Base-by-base conservation (phyloP, 2,329 filamentous ascomycete species). In the Colletotrichum costaricense region DNA sequence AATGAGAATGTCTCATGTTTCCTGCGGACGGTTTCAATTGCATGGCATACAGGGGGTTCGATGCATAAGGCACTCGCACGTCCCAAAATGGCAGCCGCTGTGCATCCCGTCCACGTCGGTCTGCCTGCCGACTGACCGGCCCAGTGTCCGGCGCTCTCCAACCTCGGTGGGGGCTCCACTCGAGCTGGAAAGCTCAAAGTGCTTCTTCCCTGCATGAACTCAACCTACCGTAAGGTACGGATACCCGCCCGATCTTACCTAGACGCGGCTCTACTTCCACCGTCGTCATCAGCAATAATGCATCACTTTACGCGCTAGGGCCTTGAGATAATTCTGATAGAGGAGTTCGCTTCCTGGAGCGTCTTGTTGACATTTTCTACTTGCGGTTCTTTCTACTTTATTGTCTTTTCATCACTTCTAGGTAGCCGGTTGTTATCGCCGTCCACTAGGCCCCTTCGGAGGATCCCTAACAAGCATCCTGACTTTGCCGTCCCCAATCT, bases 401-500 rank as follows among this genome's bases (percentile, higher is more conserved):
- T 67, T 72, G 22, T 63, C 16, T 52, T 74, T 64, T 60, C 62
- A 75, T 66, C 64, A 74, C 63, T 75, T 75, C 72, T 75, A 67
- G 74, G 42, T 49, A 42, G 42, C 19, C 52, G 68, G 72, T 76
- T 80, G 83, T 81, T 83, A 84, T 81, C 86, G 83, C 72, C 82
- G 84, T 63, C 82, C 85, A 75, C 86, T 86, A n/a, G 88, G 88
- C 2, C 88, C 88, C 83, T 89, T 90, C 69, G 88, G 87, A 73
- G 88, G 86, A 76, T 90, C 90, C 76, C 91, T 85, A 67, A 93
- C 91, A 75, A 93, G 83, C 77, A 93, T 85, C 81, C 90, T 87
- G 68, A 93, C 90, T 82, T 92, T 92, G 76, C 91, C 91, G 72
- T 91, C 89, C 35, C 90, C 90, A 78, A 92, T 92, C 82, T 92